Conservation (phyloP, 345 rosid genomes). For the Capsella bursapastoris region DNA sequence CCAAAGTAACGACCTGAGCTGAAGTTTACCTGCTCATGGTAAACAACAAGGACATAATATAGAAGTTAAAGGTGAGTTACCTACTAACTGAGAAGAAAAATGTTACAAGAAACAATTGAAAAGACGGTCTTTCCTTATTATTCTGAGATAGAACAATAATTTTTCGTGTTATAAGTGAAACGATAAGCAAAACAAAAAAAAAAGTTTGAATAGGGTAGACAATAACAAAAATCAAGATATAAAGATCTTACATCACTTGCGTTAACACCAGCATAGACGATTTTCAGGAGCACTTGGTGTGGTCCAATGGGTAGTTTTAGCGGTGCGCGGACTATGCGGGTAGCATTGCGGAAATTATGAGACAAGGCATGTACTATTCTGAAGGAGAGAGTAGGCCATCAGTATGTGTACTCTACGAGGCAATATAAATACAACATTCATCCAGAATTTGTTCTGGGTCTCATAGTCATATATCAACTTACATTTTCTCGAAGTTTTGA, state of each 20-base stretch:
- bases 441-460: not conserved
- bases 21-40: slow-evolving; percentile 74
- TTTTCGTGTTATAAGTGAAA: not conserved
- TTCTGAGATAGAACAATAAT: too few relatives aligned
- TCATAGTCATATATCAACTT: slow-evolving; percentile 46
- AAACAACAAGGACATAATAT: slow-evolving; percentile 19
- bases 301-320: slow-evolving; percentile 71
- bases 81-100: not conserved
- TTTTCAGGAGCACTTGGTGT: slow-evolving; percentile 77
- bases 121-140: not conserved
- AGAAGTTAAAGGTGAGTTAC: not conserved
- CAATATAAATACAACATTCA: slow-evolving; percentile 5
- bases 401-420: slow-evolving; percentile 10
- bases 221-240: slow-evolving; percentile 19
- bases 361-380: slow-evolving; percentile 88
- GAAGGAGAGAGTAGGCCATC: slow-evolving; percentile 44
- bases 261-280: slow-evolving; percentile 93
- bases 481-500: slow-evolving; percentile 80
- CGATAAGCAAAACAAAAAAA: not conserved
- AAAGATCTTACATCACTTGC: slow-evolving; percentile 95
- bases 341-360: slow-evolving; percentile 89
- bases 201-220: not conserved
- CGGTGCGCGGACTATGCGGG: slow-evolving; percentile 55
- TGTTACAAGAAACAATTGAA: not conserved
- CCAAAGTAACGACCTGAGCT: slow-evolving; percentile 92